phyloP scores from a whole-genome alignment of 2,329 filamentous ascomycete genomes.

The Trichoderma breve region DNA sequence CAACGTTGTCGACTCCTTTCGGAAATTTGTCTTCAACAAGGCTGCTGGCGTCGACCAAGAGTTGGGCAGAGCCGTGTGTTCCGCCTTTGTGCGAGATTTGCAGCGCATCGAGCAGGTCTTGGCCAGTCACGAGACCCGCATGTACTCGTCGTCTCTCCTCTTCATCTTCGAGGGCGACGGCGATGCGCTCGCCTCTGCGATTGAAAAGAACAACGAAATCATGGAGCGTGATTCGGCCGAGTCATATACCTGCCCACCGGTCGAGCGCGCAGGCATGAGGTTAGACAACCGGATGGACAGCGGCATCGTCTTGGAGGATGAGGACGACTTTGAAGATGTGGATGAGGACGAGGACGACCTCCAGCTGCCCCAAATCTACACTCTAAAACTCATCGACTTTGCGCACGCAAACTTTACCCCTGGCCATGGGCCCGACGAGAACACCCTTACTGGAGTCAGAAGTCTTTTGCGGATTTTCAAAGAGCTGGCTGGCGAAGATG shows the following conservation, averaged over 20 bases:
- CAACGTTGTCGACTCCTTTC: conserved; percentile 55
- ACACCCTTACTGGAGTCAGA: conserved; percentile 70
- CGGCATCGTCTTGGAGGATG: conserved; percentile 50
- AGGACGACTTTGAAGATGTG: conserved; percentile 40
- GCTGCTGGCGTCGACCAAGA: conserved; percentile 58
- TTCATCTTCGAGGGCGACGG: conserved; percentile 66
- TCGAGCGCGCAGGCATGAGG: conserved; percentile 39
- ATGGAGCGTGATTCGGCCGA: conserved; percentile 46
- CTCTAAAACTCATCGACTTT: conserved; percentile 92
- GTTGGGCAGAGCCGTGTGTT: conserved; percentile 54
- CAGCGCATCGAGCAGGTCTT: conserved; percentile 52
- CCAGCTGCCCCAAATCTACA: conserved; percentile 63
- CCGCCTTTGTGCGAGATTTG: conserved; percentile 54
- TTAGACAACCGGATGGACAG: conserved; percentile 57
- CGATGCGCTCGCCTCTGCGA: conserved; percentile 48
- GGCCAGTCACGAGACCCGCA: conserved; percentile 57
- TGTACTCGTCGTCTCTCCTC: conserved; percentile 62
- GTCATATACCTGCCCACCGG: conserved; percentile 20
- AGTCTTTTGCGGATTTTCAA: conserved; percentile 70
- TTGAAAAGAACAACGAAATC: conserved; percentile 53
- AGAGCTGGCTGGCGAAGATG: conserved; percentile 49
- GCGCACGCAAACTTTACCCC: conserved; percentile 85
- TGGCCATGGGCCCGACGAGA: conserved; percentile 82
- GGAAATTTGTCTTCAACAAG: conserved; percentile 57
- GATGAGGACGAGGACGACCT: conserved; percentile 48